Base-by-base conservation (phyloP, 2,329 filamentous ascomycete species). In the Chrysosporium queenslandicum region DNA sequence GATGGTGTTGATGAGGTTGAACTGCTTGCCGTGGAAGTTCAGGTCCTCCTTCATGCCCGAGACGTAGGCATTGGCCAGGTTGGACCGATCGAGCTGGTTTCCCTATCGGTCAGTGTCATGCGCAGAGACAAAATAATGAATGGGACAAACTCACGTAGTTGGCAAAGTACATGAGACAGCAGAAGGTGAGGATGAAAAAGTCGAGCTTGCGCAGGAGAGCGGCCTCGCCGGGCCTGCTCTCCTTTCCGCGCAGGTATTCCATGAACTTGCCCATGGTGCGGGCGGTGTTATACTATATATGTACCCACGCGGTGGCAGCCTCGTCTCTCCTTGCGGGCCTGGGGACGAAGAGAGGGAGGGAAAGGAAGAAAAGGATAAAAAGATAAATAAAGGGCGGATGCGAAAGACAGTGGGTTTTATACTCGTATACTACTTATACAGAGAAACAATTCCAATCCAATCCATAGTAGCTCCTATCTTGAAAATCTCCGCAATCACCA, bases 171-270 rank as follows among this genome's bases (percentile, higher is more conserved):
- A 67, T 70, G 4, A 77, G 59, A 48, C 73, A 76, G 4, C 65
- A 67, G 52, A 69, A 71, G 14, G 61, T 61, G 2, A 71, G 61
- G 59, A 77, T 64, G 53, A 74, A 76, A 60, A 70, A 72, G 57
- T 76, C 74, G 21, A 77, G 66, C 59, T 77, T 77, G 53, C 72
- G 66, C 27, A 76, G 65, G 23, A 77, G 68, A 40, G 47, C 46
- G 32, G 56, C 46, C 48, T 59, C 58, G 3, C 55, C 58, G 9
- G 56, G 58, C 51, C 49, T 52, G 41, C 52, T 42, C 41, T 55
- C 52, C 21, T 49, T 50, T 9, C 54, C 57, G 47, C 57, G 56
- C 30, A 59, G 14, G 36, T 59, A 59, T 23, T 53, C 47, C 7
- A 53, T 29, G 34, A 59, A 59, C 32, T 40, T 50, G 40, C 34